A percentile compares a stretch with the other conserved stretches of the same genome.
Conservation (phyloP, 371 early-diverging fungal genomes). For the Hamiltosporidium tvaerminnensis region DNA sequence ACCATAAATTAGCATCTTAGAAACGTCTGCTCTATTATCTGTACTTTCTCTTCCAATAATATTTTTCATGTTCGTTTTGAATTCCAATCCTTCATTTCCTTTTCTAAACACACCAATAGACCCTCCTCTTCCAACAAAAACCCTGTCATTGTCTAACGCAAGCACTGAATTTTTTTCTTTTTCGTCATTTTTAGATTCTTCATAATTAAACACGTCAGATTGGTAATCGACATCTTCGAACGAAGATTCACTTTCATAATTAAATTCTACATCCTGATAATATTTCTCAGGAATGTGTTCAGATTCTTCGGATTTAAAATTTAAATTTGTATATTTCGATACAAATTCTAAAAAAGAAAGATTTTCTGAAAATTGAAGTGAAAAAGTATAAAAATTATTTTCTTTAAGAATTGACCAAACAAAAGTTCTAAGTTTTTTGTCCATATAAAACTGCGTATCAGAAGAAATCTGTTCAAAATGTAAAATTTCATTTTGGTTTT, state of each 20-base stretch:
- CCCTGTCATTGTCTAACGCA: constrained; percentile 32
- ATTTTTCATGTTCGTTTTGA: constrained; percentile 39
- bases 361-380: constrained; percentile 36
- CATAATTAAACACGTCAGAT: constrained; percentile 1
- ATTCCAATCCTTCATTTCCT: constrained; percentile 38
- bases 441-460: constrained; percentile 51
- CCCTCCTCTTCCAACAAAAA: constrained; percentile 50
- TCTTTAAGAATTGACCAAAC: constrained; percentile 46
- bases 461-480: constrained; percentile 44
- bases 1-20: constrained; percentile 45
- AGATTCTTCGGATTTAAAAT: constrained; percentile 22
- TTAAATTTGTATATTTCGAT: constrained; percentile 32
- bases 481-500: constrained; percentile 37
- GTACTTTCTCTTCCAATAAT: constrained; percentile 2
- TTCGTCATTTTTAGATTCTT: constrained; percentile 14
- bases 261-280: constrained; percentile 1
- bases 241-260: background rate
- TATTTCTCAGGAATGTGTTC: constrained; percentile 35
- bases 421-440: constrained; percentile 46
- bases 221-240: background rate
- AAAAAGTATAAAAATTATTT: constrained; percentile 32
- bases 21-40: constrained; percentile 8
- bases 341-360: constrained; percentile 46
- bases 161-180: constrained; percentile 42
- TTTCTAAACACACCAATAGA: constrained; percentile 50